Percentiles rank a stretch among this genome's conserved stretches.
Evolutionary conservation across 2,329 filamentous ascomycete genomes (phyloP).

Genomic region (Aspergillus neotritici): DNA sequence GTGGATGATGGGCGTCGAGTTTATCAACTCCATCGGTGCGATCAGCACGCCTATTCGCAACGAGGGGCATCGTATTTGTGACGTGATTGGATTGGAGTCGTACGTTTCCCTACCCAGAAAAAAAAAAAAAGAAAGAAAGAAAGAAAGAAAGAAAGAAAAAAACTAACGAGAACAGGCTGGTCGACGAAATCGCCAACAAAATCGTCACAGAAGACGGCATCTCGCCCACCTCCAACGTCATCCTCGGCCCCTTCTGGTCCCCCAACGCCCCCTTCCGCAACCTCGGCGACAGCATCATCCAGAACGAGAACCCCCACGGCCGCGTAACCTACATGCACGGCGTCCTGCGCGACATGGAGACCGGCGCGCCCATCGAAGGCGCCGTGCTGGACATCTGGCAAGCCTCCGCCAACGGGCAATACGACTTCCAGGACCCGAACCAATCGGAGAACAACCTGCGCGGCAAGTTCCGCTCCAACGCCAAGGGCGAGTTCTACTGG

Average conservation of each 20-base stretch:
- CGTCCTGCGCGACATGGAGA: conserved; percentile 58
- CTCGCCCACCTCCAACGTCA: conserved; percentile 66
- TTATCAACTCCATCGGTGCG: conserved; percentile 68
- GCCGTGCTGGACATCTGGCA: conserved; percentile 77
- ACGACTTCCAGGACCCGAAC: conserved; percentile 70
- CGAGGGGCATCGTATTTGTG: conserved; percentile 66
- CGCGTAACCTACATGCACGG: conserved; percentile 64
- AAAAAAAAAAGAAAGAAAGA: conserved; percentile 6
- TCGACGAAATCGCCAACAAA: conserved; percentile 73
- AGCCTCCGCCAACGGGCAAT: conserved; percentile 67
- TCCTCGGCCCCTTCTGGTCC: conserved; percentile 74
- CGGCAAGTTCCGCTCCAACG: conserved; percentile 67
- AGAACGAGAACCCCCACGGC: conserved; percentile 53
- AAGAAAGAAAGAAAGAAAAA: background rate
- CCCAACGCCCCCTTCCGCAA: conserved; percentile 68
- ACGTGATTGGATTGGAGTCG: conserved; percentile 66
- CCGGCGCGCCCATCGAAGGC: conserved; percentile 59
- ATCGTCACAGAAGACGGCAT: conserved; percentile 56
- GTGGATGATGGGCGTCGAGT: conserved; percentile 70
- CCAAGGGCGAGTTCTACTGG: conserved; percentile 60
- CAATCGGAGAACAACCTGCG: conserved; percentile 69
- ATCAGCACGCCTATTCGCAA: conserved; percentile 63
- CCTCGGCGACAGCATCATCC: conserved; percentile 61
- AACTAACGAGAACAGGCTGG: conserved; percentile 50
- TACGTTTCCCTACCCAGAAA: conserved; percentile 22